Base-by-base conservation (phyloP, 1,139 yeast species). In the Yamadazyma taylorii region DNA sequence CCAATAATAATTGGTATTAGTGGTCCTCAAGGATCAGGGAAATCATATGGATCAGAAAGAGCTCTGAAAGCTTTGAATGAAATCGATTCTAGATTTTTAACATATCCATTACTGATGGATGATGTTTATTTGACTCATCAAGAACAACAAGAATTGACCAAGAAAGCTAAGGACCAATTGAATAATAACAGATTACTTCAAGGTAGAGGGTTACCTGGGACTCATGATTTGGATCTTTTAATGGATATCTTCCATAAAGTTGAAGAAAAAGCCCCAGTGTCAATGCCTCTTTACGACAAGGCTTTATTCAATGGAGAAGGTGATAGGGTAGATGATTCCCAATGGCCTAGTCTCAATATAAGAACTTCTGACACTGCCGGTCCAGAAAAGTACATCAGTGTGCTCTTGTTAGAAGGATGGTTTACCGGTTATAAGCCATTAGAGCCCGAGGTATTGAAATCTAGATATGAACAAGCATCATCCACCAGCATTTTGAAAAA, bases 321-420 rank as follows among this genome's bases (percentile, higher is more conserved):
- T 3, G 97, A 92, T 58, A 63, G 97, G 37, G 50, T 59, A 3
- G 64, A 67, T 0, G 50, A 44, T 10, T 43, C 50, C 0, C 48
- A 60, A 7, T 76, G 82, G 81, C 51, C 47, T 6, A 31, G 32
- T 1, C 32, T 21, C 22, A 26, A 34, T 10, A 57, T 71, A 3
- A 52, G 52, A 2, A 52, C 70, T n/a, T n/a, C n/a, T n/a, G n/a
- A n/a, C n/a, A n/a, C n/a, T n/a, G n/a, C n/a, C n/a, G n/a, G n/a
- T n/a, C n/a, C n/a, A n/a, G n/a, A n/a, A n/a, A n/a, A n/a, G n/a
- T n/a, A n/a, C n/a, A n/a, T n/a, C n/a, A n/a, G n/a, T n/a, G n/a
- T n/a, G n/a, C n/a, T n/a, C n/a, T n/a, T n/a, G n/a, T n/a, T n/a
- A 36, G 98, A 92, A 62, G 98, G 98, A 2, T 92, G 98, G 98